Base-by-base conservation (phyloP, 768 basidiomycete genomes). In the Calocybe gangraenosa region DNA sequence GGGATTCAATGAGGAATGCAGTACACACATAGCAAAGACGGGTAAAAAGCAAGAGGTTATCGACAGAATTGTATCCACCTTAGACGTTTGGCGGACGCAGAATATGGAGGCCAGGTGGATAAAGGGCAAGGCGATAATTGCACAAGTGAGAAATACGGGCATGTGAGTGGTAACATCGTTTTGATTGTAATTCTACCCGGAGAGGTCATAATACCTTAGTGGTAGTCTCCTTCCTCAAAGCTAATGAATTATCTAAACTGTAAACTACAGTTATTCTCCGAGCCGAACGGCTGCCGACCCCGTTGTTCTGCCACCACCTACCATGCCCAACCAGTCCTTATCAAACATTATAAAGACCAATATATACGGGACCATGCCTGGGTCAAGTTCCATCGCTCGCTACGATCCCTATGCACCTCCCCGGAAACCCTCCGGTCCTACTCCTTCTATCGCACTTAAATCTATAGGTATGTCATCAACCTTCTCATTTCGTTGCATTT, bases 1-100 rank as follows among this genome's bases (percentile, higher is more conserved):
- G 31, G 84, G 83, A 19, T 72, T 92, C 54, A 90, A 89, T 67
- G 86, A 87, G 30, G 83, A 89, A 61, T 90, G 88, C 58, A 66
- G 67, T 42, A 77, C 79, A 3, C 73, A 75, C 54, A 68, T 90
- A 21, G 70, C 77, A 43, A 89, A 87, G 64, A 74, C 86, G 9
- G 90, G 90, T 20, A 91, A 87, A 69, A 92, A 92, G 60, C 85
- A 89, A 55, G 91, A 92, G 25, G 76, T 92, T 37, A 89, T 91
- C 59, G 86, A 90, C 60, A 76, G 87, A 50, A 83, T 92, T 49
- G 64, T 77, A 36, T 53, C 55, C 7, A 68, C 74, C 50, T 64
- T 92, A 54, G 81, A 85, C 49, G 47, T 56, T 41, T 89, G 85
- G 83, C 76, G 76, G 58, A 61, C 62, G 41, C 61, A 65, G 1